These are phyloP conservation scores for Millerozyma miso DNA, from an alignment of 805 yeast species.

Conservation along the genomic window DNA sequence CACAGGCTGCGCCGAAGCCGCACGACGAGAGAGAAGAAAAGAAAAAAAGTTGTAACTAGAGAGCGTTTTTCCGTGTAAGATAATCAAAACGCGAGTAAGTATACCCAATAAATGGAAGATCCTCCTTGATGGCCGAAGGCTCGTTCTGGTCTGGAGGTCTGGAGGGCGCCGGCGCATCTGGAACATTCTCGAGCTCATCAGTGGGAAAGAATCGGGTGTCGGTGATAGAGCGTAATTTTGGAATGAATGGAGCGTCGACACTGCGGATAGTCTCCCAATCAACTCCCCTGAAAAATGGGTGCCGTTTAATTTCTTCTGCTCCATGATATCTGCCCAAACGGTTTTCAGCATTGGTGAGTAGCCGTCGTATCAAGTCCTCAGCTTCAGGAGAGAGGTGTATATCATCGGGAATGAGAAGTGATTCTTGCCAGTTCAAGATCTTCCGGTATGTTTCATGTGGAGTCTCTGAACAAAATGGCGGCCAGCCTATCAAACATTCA, in stretches of 20 bases:
- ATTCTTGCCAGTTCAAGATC: constrained; percentile 87
- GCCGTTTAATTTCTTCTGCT: constrained; percentile 84
- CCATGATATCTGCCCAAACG: constrained; percentile 88
- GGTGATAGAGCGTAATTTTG: constrained; percentile 85
- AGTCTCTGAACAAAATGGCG: constrained; percentile 92
- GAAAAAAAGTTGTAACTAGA: constrained; percentile 13
- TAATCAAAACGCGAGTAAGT: constrained; percentile 94
- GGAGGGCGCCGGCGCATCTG: constrained; percentile 67
- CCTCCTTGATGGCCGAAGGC: constrained; percentile 60
- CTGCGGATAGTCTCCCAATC: constrained; percentile 87
- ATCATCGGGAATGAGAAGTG: constrained; percentile 85
- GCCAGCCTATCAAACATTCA: constrained; percentile 95
- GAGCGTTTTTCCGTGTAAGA: constrained; percentile 70
- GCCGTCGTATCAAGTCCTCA: constrained; percentile 75
- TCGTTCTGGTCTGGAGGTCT: constrained; percentile 55
- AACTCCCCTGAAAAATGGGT: constrained; percentile 93
- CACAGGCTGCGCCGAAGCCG: background rate
- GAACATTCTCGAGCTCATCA: constrained; percentile 91
- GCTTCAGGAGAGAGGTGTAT: constrained; percentile 84
- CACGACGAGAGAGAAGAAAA: background rate
- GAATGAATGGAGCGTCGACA: constrained; percentile 91
- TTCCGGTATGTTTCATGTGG: constrained; percentile 92
- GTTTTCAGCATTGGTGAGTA: constrained; percentile 73
- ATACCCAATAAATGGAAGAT: constrained; percentile 95
- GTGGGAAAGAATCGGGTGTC: constrained; percentile 98